Evolutionary conservation across 164 flowering plant species (phyloP).

Genomic region (Tinospora cordifolia): DNA sequence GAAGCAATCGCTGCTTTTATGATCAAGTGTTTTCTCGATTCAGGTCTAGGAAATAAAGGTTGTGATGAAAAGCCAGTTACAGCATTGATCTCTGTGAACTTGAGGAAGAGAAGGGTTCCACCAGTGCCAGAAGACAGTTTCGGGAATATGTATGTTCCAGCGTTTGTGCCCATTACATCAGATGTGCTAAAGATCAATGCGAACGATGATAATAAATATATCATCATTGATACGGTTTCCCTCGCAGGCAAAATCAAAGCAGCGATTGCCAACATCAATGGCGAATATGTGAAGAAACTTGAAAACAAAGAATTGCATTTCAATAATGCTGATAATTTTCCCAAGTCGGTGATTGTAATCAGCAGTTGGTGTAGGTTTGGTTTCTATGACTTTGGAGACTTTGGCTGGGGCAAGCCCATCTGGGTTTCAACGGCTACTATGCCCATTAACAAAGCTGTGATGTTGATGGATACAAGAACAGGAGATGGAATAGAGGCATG

Average conservation of each 20-base stretch:
- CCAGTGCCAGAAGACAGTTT: conserved; percentile 14
- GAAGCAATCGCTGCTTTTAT: conserved; percentile 43
- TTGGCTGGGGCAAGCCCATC: conserved; percentile 40
- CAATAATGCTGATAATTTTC: background rate
- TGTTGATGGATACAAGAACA: conserved; percentile 16
- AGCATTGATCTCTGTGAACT: conserved; percentile 28
- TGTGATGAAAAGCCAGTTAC: conserved; percentile 9
- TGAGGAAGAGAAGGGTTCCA: conserved; percentile 29
- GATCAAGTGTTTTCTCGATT: conserved; percentile 28
- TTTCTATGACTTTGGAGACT: conserved; percentile 27
- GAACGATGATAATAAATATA: no score
- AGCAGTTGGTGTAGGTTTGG: conserved; percentile 12
- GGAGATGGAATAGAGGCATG: conserved; percentile 36
- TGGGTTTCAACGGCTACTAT: conserved; percentile 21
- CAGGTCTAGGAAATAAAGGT: background rate
- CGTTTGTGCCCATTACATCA: no score
- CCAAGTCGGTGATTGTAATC: conserved; percentile 21
- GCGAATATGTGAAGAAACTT: no score
- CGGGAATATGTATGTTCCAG: no score
- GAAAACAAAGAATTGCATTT: no score
- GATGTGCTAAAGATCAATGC: no score
- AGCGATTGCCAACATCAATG: no score
- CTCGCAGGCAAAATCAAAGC: no score
- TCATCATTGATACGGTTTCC: no score
- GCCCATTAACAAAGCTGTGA: conserved; percentile 16